Base-by-base conservation (phyloP, 2,329 filamentous ascomycete genomes). In the Eutypa lata region DNA sequence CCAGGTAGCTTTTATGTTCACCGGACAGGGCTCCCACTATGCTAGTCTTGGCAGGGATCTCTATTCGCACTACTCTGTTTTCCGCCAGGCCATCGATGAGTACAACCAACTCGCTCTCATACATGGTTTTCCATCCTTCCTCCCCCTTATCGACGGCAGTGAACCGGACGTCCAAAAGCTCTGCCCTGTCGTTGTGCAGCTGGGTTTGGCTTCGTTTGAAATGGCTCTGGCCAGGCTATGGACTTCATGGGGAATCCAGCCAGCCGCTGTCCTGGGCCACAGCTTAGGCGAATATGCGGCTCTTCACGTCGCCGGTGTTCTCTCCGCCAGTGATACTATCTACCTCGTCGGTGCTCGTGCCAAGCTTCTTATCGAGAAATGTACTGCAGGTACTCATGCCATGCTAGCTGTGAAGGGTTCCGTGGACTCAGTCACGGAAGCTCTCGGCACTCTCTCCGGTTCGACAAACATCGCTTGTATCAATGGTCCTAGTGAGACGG, bases 221-320 rank as follows among this genome's bases (percentile, higher is more conserved):
- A 84, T 83, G 71, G 81, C 82, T 6, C 69, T 85, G 11, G 76
- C 76, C 3, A 74, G 73, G 40, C 70, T 84, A 1, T 85, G 81
- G 81, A 65, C 58, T n/a, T 79, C 77, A 1, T 81, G 79, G 76
- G 81, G 80, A 37, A 71, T 85, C 51, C 70, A 67, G 43, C 81
- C 82, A 2, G 75, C 78, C 16, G 80, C 73, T 6, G 81, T 84
- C 1, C 66, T 84, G 14, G 82, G 82, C 18, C 82, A 84, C 68
- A 89, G 85, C 60, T 73, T 91, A 26, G 88, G 88, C 50, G 87
- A 91, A 68, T 90, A 90, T 61, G 86, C 88, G 37, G 87, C 88
- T 40, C 79, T 91, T 11, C 79, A 88, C 61, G 78, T 85, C 40
- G 85, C 88, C 50, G 88, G 87, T 48, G 86, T 90, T 16, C 74